Base-by-base conservation (phyloP, 2,329 filamentous ascomycete genomes). In the Chaetomium sp. region DNA sequence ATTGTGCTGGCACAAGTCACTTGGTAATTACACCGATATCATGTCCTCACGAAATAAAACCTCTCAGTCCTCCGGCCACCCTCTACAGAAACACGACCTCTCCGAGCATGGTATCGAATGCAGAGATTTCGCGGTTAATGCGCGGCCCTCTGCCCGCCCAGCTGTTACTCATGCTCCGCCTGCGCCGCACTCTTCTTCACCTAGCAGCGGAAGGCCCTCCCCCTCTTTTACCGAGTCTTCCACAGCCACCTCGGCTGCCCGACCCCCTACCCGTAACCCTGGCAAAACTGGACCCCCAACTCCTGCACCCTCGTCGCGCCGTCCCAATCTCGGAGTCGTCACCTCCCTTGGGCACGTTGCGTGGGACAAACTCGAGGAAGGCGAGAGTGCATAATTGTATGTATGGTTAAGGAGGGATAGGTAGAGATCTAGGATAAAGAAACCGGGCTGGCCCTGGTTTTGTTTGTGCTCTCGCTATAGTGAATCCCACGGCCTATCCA, bases 1-100 rank as follows among this genome's bases (percentile, higher is more conserved):
- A 50, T 23, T 50, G 47, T 50, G 47, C 47, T 50, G 47, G 47
- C 23, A 16, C 47, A 50, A 50, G 47, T 50, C 42, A 10, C 47
- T 50, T 16, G 7, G 35, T 42, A 4, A 21, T n/a, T 47, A 47
- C 16, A 21, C 10, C 9, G 4, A 21, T 21, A 47, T 10, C n/a
- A 47, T 47, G 42, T 21, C 42, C 16, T 47, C 23, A 4, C 2
- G 10, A 50, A 5, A 42, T 4, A 42, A 6, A 42, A 19, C 2
- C 16, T 19, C 3, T 4, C 13, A 5, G 16, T 19, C 16, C 35
- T 7, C 35, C 1, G 16, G 13, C 16, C 16, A 1, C 35, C 33
- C 33, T 38, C 33, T 16, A 13, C 12, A 10, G 33, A 16, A 9
- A 13, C 5, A 33, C 31, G 31, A 33, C 31, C 3, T 10, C 31